Evolutionary conservation across 306 rosid species (phyloP).

Genomic region (Trichosanthes cucumerina): DNA sequence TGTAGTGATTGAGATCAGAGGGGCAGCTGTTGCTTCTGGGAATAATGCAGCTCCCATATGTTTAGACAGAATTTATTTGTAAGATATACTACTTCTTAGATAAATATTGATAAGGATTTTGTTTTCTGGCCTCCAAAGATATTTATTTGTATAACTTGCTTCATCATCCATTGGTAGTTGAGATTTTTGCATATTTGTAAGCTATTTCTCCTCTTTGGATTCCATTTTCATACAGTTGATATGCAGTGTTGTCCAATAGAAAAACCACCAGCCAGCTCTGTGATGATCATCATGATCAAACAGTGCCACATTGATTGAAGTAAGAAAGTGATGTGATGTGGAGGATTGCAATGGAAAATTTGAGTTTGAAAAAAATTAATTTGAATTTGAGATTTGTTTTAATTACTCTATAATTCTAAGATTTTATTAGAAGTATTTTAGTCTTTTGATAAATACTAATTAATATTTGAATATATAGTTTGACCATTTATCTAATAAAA

Average conservation of each 20-base stretch:
- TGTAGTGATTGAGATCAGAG: neutral
- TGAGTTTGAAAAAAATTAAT: too few species aligned
- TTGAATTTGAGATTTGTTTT: too few species aligned
- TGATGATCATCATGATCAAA: neutral
- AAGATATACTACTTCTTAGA: neutral
- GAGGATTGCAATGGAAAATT: neutral
- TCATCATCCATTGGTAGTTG: neutral
- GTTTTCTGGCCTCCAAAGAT: neutral
- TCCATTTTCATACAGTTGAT: constrained; percentile 1
- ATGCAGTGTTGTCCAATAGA: constrained; percentile 2
- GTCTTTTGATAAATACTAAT: too few species aligned
- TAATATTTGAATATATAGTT: too few species aligned
- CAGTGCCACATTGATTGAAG: neutral
- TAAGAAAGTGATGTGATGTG: neutral
- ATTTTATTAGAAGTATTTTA: too few species aligned
- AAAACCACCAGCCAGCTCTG: neutral
- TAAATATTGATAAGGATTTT: neutral
- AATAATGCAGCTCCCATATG: constrained; percentile 12
- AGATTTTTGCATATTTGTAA: neutral
- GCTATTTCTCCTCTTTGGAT: neutral
- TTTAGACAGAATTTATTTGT: constrained; percentile 3
- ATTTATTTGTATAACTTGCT: neutral
- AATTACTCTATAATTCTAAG: too few species aligned
- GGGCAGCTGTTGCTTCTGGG: constrained; percentile 9
- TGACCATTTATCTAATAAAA: too few species aligned